Evolutionary conservation across 495 filamentous ascomycete species (phyloP).

Genomic region (Hypoxylon trugodes): DNA sequence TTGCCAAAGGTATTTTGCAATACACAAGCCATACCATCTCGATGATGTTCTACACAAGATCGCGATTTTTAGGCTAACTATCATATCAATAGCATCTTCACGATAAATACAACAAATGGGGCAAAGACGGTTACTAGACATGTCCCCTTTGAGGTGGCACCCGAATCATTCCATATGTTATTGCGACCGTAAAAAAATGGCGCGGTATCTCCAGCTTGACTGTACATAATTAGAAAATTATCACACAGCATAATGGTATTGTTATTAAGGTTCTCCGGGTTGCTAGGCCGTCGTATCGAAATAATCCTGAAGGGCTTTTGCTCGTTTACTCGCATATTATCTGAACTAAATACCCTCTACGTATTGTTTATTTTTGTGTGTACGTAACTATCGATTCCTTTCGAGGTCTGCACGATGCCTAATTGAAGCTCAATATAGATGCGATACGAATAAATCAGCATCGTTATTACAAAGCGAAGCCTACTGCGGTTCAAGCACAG

Average conservation of each 20-base stretch:
- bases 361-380: too few species aligned
- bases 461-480: neutral
- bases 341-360: too few species aligned
- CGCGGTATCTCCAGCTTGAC: constrained; percentile 7
- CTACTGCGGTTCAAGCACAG: neutral
- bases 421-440: constrained; percentile 1
- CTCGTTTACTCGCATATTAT: too few species aligned
- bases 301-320: neutral
- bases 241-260: constrained; percentile 10
- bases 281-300: neutral
- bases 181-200: neutral
- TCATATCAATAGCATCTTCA: constrained; percentile 73
- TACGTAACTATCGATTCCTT: too few species aligned
- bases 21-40: neutral
- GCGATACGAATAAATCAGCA: neutral
- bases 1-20: constrained; percentile 77
- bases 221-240: constrained; percentile 33
- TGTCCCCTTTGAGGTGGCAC: neutral
- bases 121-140: constrained; percentile 77
- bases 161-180: neutral
- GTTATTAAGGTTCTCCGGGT: constrained; percentile 3
- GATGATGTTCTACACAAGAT: neutral
- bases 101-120: constrained; percentile 98
- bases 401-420: too few species aligned
- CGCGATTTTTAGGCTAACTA: constrained; percentile 35